Conservation (phyloP, 2,329 filamentous ascomycete species). For the Penicillium sp. region DNA sequence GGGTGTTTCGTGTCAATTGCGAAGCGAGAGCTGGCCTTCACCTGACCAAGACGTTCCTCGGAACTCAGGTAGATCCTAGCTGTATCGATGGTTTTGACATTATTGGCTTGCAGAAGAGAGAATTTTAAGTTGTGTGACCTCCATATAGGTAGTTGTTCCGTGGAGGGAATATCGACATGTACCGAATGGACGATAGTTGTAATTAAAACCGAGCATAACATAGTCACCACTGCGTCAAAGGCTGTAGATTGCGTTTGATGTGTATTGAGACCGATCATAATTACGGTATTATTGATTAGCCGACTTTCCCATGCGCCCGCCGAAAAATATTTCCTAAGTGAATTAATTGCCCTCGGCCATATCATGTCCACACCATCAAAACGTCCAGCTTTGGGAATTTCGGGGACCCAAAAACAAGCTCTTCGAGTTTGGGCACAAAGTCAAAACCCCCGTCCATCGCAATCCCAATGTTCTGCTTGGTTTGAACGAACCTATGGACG, state of each 20-base stretch:
- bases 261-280: not conserved
- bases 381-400: not conserved
- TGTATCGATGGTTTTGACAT: too few relatives aligned
- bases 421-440: slow-evolving; percentile 4
- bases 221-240: not conserved
- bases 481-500: slow-evolving; percentile 6
- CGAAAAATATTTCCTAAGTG: not conserved
- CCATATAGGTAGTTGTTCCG: too few relatives aligned
- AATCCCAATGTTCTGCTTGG: slow-evolving; percentile 4
- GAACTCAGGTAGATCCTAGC: too few relatives aligned
- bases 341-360: too few relatives aligned
- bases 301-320: not conserved
- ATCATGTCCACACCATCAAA: not conserved
- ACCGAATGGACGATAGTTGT: not conserved
- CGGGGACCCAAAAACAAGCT: slow-evolving; percentile 2
- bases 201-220: not conserved
- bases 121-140: too few relatives aligned
- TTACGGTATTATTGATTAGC: not conserved
- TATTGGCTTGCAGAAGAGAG: too few relatives aligned
- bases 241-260: not conserved
- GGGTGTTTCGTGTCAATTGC: too few relatives aligned
- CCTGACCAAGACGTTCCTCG: too few relatives aligned
- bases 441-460: slow-evolving; percentile 4
- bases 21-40: too few relatives aligned
- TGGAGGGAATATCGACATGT: not conserved